Conservation (phyloP, 2,329 filamentous ascomycete genomes). For the Helicocarpus griseus region DNA sequence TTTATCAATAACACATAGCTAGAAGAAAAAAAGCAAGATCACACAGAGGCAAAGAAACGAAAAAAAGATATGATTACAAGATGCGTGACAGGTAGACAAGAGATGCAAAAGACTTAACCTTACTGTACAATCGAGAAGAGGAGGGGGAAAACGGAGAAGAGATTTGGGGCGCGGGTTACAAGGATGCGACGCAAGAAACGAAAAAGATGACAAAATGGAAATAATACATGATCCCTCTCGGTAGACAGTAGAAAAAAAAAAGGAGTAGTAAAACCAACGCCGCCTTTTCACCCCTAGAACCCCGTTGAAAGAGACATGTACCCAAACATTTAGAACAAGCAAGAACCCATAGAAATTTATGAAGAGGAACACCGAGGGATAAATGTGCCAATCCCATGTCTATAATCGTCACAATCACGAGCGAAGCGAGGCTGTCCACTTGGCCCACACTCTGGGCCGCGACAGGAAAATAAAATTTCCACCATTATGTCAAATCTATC, state of each 20-base stretch:
- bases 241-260: not conserved
- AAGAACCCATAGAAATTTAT: too few relatives aligned
- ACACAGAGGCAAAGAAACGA: not conserved
- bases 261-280: not conserved
- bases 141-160: not conserved
- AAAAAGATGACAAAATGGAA: not conserved
- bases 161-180: not conserved
- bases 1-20: not conserved
- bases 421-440: not conserved
- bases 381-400: not conserved
- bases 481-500: not conserved
- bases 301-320: not conserved
- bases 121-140: not conserved
- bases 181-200: not conserved
- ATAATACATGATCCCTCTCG: not conserved
- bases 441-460: not conserved
- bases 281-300: not conserved
- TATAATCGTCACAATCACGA: not conserved
- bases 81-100: not conserved
- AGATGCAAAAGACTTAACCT: not conserved
- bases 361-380: not conserved
- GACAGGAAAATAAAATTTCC: not conserved
- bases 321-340: too few relatives aligned
- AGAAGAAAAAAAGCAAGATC: not conserved
- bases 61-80: not conserved